phyloP scores from a whole-genome alignment of 1,139 yeast species.

The Candida smagusa region DNA sequence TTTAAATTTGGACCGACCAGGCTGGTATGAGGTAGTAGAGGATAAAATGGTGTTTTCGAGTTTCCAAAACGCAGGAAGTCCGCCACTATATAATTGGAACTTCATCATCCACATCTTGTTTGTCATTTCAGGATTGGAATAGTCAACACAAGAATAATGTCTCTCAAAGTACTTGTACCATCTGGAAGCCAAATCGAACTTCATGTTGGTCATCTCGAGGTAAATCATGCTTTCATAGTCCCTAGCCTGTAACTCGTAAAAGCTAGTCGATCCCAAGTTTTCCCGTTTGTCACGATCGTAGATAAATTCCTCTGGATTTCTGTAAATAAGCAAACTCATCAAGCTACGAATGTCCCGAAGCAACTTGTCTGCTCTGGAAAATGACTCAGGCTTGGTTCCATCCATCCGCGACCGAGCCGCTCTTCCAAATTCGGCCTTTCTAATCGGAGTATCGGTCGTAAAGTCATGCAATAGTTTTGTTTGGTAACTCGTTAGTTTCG shows the following conservation, averaged over 20 bases:
- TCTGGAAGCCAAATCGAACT: conserved; percentile 37
- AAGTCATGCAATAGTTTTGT: conserved; percentile 12
- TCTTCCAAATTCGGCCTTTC: conserved; percentile 7
- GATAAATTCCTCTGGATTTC: conserved; percentile 17
- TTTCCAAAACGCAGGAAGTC: conserved; percentile 32
- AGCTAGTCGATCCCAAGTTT: conserved; percentile 16
- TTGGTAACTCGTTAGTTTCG: conserved; percentile 23
- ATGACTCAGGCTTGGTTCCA: conserved; percentile 1
- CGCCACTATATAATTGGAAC: conserved; percentile 34
- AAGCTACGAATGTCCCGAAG: conserved; percentile 24
- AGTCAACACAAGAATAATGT: conserved; percentile 16
- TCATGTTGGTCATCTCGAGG: conserved; percentile 33
- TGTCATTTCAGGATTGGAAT: conserved; percentile 21
- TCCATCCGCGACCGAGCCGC: conserved; percentile 11
- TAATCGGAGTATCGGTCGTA: conserved; percentile 9
- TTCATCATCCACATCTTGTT: conserved; percentile 33
- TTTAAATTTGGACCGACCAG: conserved; percentile 18
- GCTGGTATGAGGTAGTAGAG: conserved; percentile 16
- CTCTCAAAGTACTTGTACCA: conserved; percentile 37
- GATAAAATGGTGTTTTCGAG: conserved; percentile 21
- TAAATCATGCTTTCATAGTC: conserved; percentile 41
- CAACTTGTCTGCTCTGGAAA: conserved; percentile 12
- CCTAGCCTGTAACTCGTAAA: conserved; percentile 17
- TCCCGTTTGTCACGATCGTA: conserved; percentile 20
- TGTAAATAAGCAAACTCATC: conserved; percentile 26